phyloP scores from a whole-genome alignment of 257 asterid genomes.

The Solanum pimpinellifolium region DNA sequence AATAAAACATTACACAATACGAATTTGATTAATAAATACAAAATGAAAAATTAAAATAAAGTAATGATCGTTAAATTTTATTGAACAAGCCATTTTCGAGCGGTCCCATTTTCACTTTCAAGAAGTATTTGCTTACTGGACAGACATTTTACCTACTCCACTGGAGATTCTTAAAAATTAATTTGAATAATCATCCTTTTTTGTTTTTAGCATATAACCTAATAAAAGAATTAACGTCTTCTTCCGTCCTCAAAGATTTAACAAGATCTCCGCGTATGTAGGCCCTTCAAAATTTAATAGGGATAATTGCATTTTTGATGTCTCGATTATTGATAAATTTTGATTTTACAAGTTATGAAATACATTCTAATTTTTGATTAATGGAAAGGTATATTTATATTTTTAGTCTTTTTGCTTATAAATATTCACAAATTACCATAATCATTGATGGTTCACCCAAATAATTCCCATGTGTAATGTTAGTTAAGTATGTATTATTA shows the following conservation, averaged over 20 bases:
- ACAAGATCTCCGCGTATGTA: background rate
- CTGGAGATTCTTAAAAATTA: background rate
- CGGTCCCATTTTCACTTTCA: background rate
- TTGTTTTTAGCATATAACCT: background rate
- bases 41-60: background rate
- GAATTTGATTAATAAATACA: background rate
- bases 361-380: background rate
- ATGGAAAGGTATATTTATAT: background rate
- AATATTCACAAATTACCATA: background rate
- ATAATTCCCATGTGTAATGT: background rate
- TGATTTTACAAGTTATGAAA: background rate
- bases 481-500: background rate
- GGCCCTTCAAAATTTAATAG: background rate
- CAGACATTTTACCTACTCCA: background rate
- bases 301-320: background rate
- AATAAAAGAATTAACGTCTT: background rate
- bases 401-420: background rate
- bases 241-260: too few species aligned
- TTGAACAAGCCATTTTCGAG: background rate
- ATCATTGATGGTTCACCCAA: background rate
- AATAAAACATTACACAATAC: accelerated
- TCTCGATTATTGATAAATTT: background rate
- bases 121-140: background rate
- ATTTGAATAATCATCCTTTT: background rate
- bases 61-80: background rate